Evolutionary conservation across 2,329 filamentous ascomycete species (phyloP).

Genomic region (Pseudomassariella vexata): DNA sequence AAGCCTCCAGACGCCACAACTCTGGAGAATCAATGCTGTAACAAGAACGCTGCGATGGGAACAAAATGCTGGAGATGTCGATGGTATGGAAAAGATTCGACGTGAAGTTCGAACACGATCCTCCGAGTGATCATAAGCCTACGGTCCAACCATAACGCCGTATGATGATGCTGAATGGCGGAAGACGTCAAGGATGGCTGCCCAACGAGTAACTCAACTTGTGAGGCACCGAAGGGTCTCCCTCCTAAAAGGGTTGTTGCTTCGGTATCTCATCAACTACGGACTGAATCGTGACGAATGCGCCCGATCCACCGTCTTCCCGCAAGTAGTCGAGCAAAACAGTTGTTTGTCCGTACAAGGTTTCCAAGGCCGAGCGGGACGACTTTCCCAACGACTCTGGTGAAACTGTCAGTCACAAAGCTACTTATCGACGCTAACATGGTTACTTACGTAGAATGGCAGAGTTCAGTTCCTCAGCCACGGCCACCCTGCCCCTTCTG

Average conservation of each 20-base stretch:
- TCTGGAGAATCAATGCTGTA: too few relatives aligned
- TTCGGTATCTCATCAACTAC: conserved; percentile 42
- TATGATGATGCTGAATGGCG: too few relatives aligned
- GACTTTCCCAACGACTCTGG: conserved; percentile 86
- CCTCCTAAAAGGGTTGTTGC: conserved; percentile 24
- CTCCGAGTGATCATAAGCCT: too few relatives aligned
- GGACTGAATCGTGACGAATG: conserved; percentile 64
- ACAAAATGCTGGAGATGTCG: too few relatives aligned
- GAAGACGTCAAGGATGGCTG: too few relatives aligned
- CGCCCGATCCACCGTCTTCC: conserved; percentile 71
- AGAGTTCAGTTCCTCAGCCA: conserved; percentile 91
- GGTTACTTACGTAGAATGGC: conserved; percentile 73
- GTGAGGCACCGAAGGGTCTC: not conserved
- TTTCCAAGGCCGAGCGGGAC: conserved; percentile 78
- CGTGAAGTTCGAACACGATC: too few relatives aligned
- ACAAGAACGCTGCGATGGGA: too few relatives aligned
- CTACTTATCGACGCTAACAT: not conserved
- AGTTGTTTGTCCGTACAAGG: conserved; percentile 78
- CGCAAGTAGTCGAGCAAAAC: conserved; percentile 79
- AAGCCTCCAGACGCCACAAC: too few relatives aligned
- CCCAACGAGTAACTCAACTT: too few relatives aligned
- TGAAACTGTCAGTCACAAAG: conserved; percentile 11
- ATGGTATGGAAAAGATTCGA: too few relatives aligned
- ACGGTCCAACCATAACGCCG: too few relatives aligned
- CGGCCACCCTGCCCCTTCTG: conserved; percentile 63